Base-by-base conservation (phyloP, 2,329 filamentous ascomycete species). In the Penicillium hordei region DNA sequence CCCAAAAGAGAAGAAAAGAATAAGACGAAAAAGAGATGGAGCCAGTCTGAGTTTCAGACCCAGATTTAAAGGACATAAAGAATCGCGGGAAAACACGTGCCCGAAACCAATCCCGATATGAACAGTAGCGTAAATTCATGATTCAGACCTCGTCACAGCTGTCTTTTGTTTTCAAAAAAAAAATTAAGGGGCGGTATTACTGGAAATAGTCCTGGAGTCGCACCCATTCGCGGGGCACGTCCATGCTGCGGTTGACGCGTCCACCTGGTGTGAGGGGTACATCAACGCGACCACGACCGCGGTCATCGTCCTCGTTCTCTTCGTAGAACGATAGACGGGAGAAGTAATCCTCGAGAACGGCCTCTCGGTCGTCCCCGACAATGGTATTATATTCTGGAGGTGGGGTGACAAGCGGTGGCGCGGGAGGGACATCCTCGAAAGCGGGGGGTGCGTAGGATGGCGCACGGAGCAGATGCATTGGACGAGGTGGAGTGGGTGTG, bases 401-500 rank as follows among this genome's bases (percentile, higher is more conserved):
- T 1, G 92, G 92, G 0, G 91, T 95, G 62, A 89, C 80, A 17
- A 89, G 73, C 0, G 88, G 86, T 50, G 89, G 89, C 4, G 90
- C 89, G 0, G 89, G 87, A 5, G 86, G 82, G 52, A 95, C 89
- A 5, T 91, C 91, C 60, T 94, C 88, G 69, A 96, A 96, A 0
- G 90, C 86, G 0, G 93, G 92, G 2, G 93, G 93, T 58, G 92
- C 92, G 76, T 92, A 96, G 0, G 91, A 95, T 0, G 93, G 93
- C 6, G 86, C 83, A 25, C 93, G 87, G 33, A 96, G 76, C 2
- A 96, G 82, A 72, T 96, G 93, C 52, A 96, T 95, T 0, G 93
- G 92, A 5, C 91, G 83, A 8, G 81, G 76, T 51, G 75, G 69
- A 43, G 76, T 71, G 29, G 78, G 71, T 43, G 74, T 72, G 50